Evolutionary conservation across 2,329 filamentous ascomycete genomes (phyloP), one percentile per base, ranked within the genome.

Genomic region (Hypoxylon sp.): DNA sequence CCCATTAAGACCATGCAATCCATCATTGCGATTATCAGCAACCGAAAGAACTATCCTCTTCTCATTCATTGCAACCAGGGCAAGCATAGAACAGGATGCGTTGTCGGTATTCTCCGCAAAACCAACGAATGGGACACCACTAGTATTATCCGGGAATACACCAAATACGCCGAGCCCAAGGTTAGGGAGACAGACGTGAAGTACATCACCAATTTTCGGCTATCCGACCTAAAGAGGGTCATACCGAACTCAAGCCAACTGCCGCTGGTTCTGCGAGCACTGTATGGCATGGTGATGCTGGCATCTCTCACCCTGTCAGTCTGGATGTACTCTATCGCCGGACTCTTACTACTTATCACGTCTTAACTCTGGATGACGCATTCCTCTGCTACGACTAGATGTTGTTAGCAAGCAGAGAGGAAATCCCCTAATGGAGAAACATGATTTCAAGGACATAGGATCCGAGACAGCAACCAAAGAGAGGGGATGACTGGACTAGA

Each of bases 41-140:
- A 97, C 75, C 86, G 86, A 52, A 80, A 84, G 34, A 93, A 97
- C 69, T 90, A 96, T 71, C 94, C 94, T 0, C 80, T 98, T 10
- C 84, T 97, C 41, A 87, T 98, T 50, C 94, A 98, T 79, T 98
- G 94, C 85, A 98, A 97, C 77, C 94, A 97, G 73, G 94, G 94
- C 77, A 96, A 90, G 86, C 94, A 98, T 77, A 91, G 94, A 63
- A 97, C 94, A 17, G 94, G 94, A 21, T 97, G 94, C 76, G 91
- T 96, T n/a, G 87, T 94, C 52, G 94, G 89, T 17, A 90, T 92
- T 63, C 86, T 97, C 68, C 90, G 94, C 69, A 93, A 92, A 77
- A 80, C 92, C 11, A 86, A 89, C 13, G 89, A 91, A 13, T 93
- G 92, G 89, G 82, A 88, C 17, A 78, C 89, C 1, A 78, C 85